Base-by-base conservation (phyloP, 192 early-diverging fungal genomes). In the Rhizophagus clarus region DNA sequence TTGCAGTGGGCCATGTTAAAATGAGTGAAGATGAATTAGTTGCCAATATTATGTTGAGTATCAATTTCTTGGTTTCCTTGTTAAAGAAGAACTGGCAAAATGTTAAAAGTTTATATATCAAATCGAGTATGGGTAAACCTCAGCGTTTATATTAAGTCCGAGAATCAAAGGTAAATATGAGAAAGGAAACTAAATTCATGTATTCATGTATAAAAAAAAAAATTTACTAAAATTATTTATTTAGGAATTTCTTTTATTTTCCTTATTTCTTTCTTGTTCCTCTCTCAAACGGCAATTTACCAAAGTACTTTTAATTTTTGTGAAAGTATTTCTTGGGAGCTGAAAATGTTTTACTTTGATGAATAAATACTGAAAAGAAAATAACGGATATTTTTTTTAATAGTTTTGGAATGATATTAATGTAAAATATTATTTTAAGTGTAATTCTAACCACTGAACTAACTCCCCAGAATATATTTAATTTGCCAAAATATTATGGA, bases 41-140 rank as follows among this genome's bases (percentile, higher is more conserved):
- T 84, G 90, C 92, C 86, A 98, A 98, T 94, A 97, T 94, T 88
- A 96, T 98, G 96, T 89, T 97, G 92, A 89, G 95, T 81, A 91
- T 98, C 89, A 98, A 98, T 95, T 98, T 98, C 90, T 89, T 98
- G 84, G 96, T 98, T 47, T 97, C 96, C 64, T 88, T 98, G 79
- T 89, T 98, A 82, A 98, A 98, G 95, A 98, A 97, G 92, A 92
- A 96, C 93, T 98, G 97, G 97, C 97, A 98, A 88, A 98, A 98
- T 94, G 93, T 98, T 88, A 95, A 93, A 90, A 96, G 96, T 81
- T 89, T 98, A 81, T 97, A 93, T 94, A 91, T 98, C 92, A 98
- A 97, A 95, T 94, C 91, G 82, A 93, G 94, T 83, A 98, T 98
- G 97, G 96, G 96, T 89, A 96, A 95, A 89, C 94, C 95, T 79